Base-by-base conservation (phyloP, 345 rosid species). In the Euphorbia peplus region DNA sequence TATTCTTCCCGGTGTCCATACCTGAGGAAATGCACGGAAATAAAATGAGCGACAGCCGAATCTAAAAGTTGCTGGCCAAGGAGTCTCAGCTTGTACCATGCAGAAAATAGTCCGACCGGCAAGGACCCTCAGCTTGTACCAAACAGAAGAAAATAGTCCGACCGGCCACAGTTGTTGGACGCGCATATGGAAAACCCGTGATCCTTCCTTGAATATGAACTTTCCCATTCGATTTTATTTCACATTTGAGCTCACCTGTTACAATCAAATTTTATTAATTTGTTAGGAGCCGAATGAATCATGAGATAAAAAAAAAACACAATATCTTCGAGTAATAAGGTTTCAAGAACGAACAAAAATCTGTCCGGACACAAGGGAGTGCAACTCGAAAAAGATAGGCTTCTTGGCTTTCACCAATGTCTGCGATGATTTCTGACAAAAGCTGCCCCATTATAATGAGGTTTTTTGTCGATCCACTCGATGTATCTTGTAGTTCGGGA, bases 341-440 rank as follows among this genome's bases (percentile, higher is more conserved):
- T 24, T 14, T 6, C 9, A 60, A 18, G 52, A n/a, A 64, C 75
- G 0, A 53, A 71, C 75, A 63, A 46, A 64, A 71, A 64, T 71
- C 64, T 16, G 46, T 64, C 24, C 44, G 52, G n/a, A 73, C 67
- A 42, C 68, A 67, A 39, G 76, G 76, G 19, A 73, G 67, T 18
- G 76, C 71, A 48, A 73, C 76, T 53, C 62, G 76, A 25, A 73
- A 67, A 14, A 73, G 52, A 21, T 60, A 73, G 4, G 72, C 76
- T n/a, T 26, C 67, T 53, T 53, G 29, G 76, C 68, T 60, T 2
- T 42, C 42, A 58, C 72, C 72, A 14, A 73, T 60, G 46, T 61
- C 76, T 11, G 67, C 68, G 19, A 48, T 39, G 35, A 67, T 62
- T 67, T 54, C 68, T 4, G 55, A 54, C 35, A 63, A 68, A 32